phyloP scores from a whole-genome alignment of 208 protist genomes.

The Crithidia expoeki region DNA sequence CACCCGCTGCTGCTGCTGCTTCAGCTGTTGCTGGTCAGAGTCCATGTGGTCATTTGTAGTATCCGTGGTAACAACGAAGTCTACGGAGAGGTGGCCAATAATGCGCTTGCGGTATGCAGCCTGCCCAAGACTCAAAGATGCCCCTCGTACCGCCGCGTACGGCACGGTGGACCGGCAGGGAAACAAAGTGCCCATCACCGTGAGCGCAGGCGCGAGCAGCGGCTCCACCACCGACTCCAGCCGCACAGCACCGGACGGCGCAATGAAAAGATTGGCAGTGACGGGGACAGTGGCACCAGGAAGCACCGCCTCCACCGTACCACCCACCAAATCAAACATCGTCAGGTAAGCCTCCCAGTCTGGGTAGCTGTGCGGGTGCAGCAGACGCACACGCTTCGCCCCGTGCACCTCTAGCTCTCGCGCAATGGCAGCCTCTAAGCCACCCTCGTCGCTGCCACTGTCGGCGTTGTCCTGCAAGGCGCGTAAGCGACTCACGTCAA shows the following conservation, averaged over 20 bases:
- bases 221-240: conserved; percentile 88
- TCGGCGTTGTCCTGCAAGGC: conserved; percentile 36
- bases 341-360: conserved; percentile 81
- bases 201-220: conserved; percentile 88
- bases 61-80: conserved; percentile 71
- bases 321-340: conserved; percentile 84
- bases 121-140: conserved; percentile 66
- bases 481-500: conserved; percentile 82
- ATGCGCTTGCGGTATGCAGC: conserved; percentile 83
- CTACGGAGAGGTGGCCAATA: conserved; percentile 89
- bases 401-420: conserved; percentile 76
- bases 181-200: conserved; percentile 74
- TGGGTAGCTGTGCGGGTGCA: conserved; percentile 75
- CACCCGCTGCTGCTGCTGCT: conserved; percentile 37
- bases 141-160: conserved; percentile 67
- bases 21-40: neutral
- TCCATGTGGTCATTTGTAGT: neutral
- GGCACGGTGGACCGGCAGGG: conserved; percentile 58
- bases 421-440: conserved; percentile 40
- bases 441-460: neutral
- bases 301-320: conserved; percentile 88
- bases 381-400: conserved; percentile 72
- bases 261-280: conserved; percentile 88
- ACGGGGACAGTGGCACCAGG: conserved; percentile 47
- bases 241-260: conserved; percentile 75